These are phyloP conservation scores for Pichia sp. DNA, from an alignment of 1,139 yeast genomes.

Conservation along the genomic window DNA sequence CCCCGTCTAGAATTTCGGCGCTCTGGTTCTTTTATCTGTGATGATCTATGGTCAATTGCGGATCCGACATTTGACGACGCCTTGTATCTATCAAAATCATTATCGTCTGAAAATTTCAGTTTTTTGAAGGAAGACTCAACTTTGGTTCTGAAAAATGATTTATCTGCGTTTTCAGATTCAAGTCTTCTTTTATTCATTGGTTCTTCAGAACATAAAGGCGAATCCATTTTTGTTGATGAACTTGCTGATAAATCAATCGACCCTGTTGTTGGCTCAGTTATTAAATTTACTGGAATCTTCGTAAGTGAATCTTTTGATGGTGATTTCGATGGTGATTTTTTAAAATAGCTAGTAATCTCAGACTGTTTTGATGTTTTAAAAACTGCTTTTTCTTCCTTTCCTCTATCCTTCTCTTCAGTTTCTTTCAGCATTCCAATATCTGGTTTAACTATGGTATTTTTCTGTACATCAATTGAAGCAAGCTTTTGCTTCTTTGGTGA, in stretches of 20 bases:
- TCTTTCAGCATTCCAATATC: too few species aligned
- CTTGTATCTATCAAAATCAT: not conserved
- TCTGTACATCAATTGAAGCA: not conserved
- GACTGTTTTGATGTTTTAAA: slow-evolving; percentile 9
- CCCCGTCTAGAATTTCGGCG: slow-evolving; percentile 9
- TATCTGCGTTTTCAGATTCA: not conserved
- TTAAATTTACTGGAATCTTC: too few species aligned
- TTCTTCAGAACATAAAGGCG: too few species aligned
- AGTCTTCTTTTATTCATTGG: not conserved
- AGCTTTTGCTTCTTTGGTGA: not conserved
- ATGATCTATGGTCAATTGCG: too few species aligned
- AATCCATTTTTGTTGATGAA: not conserved
- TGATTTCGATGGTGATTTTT: slow-evolving; percentile 7
- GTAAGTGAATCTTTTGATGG: not conserved
- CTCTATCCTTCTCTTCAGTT: too few species aligned
- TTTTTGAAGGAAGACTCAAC: too few species aligned
- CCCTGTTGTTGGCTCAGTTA: not conserved
- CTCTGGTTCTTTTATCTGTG: too few species aligned
- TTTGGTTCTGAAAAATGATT: too few species aligned
- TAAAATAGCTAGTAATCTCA: slow-evolving; percentile 12
- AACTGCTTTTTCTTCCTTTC: too few species aligned
- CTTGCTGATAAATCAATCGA: too few species aligned
- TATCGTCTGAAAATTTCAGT: not conserved
- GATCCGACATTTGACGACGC: too few species aligned
- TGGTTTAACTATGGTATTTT: too few species aligned